A percentile compares a stretch with the other conserved stretches of the same genome.
Evolutionary conservation across 768 basidiomycete species (phyloP).

Genomic region (Gautieria morchelliformis): DNA sequence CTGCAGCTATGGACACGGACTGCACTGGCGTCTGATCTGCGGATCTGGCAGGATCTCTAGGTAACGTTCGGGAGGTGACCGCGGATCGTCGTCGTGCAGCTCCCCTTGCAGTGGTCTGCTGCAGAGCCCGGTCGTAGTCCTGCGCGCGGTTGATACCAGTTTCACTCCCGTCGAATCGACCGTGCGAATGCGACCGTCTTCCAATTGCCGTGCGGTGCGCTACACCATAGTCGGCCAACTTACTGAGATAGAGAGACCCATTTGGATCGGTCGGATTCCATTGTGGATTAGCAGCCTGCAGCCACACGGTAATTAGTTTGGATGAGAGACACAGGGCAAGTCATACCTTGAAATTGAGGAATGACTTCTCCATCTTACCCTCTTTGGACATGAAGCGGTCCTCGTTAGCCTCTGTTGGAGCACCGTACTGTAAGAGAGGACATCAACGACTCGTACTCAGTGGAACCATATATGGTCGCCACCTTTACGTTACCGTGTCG

Average conservation of each 20-base stretch:
- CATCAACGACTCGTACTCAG: not conserved
- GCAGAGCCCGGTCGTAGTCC: slow-evolving; percentile 67
- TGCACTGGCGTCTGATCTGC: slow-evolving; percentile 19
- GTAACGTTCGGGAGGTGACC: slow-evolving; percentile 35
- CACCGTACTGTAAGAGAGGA: slow-evolving; percentile 59
- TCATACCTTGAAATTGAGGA: slow-evolving; percentile 79
- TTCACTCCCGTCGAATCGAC: slow-evolving; percentile 13
- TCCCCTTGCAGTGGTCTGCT: slow-evolving; percentile 35
- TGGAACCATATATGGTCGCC: slow-evolving; percentile 10
- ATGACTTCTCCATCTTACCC: slow-evolving; percentile 99
- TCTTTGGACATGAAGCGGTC: slow-evolving; percentile 78
- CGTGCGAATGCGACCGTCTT: not conserved
- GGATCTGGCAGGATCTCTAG: slow-evolving; percentile 19
- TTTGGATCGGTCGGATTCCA: slow-evolving; percentile 91
- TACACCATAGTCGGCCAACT: slow-evolving; percentile 59
- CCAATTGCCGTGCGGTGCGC: not conserved
- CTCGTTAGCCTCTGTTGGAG: slow-evolving; percentile 57
- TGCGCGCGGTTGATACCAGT: slow-evolving; percentile 39
- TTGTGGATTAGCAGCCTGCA: slow-evolving; percentile 82
- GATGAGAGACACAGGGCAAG: not conserved
- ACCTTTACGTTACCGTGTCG: slow-evolving; percentile 89
- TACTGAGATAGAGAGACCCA: slow-evolving; percentile 81
- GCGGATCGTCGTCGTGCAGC: slow-evolving; percentile 8
- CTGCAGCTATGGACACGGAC: slow-evolving; percentile 37
- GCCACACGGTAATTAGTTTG: not conserved